Conservation (phyloP, 2,329 filamentous ascomycete species). For the Calonectria leucothoes region DNA sequence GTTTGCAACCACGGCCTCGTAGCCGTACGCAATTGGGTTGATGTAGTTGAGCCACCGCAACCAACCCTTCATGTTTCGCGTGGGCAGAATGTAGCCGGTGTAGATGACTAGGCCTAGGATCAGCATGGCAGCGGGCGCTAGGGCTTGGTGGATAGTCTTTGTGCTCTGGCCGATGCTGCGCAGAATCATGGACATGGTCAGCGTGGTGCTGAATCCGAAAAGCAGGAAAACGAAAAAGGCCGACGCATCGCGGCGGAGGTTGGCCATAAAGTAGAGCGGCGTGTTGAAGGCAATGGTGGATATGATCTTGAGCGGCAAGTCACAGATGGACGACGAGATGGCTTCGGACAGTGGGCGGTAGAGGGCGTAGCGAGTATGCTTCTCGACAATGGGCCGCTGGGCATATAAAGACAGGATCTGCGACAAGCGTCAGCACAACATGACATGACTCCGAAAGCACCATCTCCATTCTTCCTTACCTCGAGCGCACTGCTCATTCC, state of each 20-base stretch:
- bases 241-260: constrained; percentile 54
- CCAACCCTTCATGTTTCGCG: constrained; percentile 36
- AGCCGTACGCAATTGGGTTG: constrained; percentile 69
- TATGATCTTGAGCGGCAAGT: constrained; percentile 53
- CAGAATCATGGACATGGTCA: constrained; percentile 58
- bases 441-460: too few relatives aligned
- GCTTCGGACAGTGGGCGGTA: constrained; percentile 48
- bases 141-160: constrained; percentile 60
- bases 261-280: constrained; percentile 61
- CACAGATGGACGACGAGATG: constrained; percentile 48
- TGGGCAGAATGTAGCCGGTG: constrained; percentile 61
- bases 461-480: constrained; percentile 31
- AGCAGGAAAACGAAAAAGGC: constrained; percentile 60
- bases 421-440: constrained; percentile 46
- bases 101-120: constrained; percentile 42
- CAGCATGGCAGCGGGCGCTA: constrained; percentile 53
- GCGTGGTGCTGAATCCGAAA: constrained; percentile 51
- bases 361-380: constrained; percentile 48
- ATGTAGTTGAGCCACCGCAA: constrained; percentile 72
- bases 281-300: constrained; percentile 55
- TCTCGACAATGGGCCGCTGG: constrained; percentile 48
- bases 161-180: constrained; percentile 51
- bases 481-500: constrained; percentile 52
- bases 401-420: constrained; percentile 45
- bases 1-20: constrained; percentile 28